Conservation (phyloP, 1,139 yeast genomes). For the Kluyveromyces sp. region DNA sequence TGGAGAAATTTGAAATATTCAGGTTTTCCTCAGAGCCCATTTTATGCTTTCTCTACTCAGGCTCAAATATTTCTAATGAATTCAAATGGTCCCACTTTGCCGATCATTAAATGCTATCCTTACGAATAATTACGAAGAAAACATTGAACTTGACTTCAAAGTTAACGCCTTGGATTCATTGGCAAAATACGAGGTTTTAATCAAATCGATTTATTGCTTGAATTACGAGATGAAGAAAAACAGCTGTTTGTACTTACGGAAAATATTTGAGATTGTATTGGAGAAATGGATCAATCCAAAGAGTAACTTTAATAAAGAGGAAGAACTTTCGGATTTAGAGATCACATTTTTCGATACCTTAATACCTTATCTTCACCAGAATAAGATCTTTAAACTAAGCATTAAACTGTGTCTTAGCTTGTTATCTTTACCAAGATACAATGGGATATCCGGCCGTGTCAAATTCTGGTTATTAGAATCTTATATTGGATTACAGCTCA, state of each 20-base stretch:
- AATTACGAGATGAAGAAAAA: constrained; percentile 28
- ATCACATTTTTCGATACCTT: constrained; percentile 30
- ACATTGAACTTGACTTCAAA: constrained; percentile 14
- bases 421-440: constrained; percentile 5
- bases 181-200: constrained; percentile 24
- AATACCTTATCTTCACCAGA: constrained; percentile 34
- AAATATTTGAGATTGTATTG: constrained; percentile 23
- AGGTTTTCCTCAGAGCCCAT: constrained; percentile 16
- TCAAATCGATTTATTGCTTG: constrained; percentile 29
- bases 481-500: constrained; percentile 13
- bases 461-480: constrained; percentile 12
- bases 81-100: constrained; percentile 15
- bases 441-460: constrained; percentile 8
- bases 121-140: constrained; percentile 18
- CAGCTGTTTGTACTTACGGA: constrained; percentile 22
- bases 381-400: constrained; percentile 31
- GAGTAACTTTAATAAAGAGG: background rate
- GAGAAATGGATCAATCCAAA: constrained; percentile 25
- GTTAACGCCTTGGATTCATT: constrained; percentile 18
- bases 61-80: constrained; percentile 8
- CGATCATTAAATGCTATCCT: constrained; percentile 17
- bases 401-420: constrained; percentile 18
- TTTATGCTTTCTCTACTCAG: constrained; percentile 18
- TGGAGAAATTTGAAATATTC: constrained; percentile 6
- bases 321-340: constrained; percentile 29